Base-by-base conservation (phyloP, 2,329 filamentous ascomycete genomes). In the Cladophialophora yegresii region DNA sequence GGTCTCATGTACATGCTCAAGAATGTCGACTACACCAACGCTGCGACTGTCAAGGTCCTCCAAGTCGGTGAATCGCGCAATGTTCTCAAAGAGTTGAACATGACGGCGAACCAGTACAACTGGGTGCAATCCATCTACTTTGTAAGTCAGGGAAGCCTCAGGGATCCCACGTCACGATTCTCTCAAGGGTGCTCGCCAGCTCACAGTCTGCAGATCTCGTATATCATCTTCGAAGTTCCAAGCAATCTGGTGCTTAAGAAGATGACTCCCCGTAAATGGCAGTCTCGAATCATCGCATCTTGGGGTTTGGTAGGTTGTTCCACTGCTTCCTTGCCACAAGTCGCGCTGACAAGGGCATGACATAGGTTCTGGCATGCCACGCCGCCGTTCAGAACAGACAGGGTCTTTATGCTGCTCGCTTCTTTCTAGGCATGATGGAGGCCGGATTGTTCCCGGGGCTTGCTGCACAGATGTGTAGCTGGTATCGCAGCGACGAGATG, bases 1-100 rank as follows among this genome's bases (percentile, higher is more conserved):
- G 89, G 89, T 54, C 84, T 87, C 6, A 77, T 84, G 40, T 77
- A 89, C 54, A 91, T 91, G 88, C 75, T 80, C 57, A 81, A 81
- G 57, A 75, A 77, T 64, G 74, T 80, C 61, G 78, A 80, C 59
- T 75, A 75, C 61, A 75, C 70, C 28, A 80, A 80, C 69, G 77
- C 77, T 1, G 74, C 77, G 0, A 75, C 72, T 16, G 76, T 80
- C 61, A 79, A 79, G 62, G 78, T 80, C 12, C 70, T 81, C 2
- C 78, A 81, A 66, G 75, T 79, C 20, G 78, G 76, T 3, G 53
- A 77, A 59, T 69, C 72, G 0, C 67, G 74, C 8, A 78, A 80
- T 58, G 75, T 79, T 43, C 58, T 80, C 13, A 75, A 61, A 0
- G 74, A 80, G 49, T 70, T 80, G 8, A 58, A 74, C 16, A 80